phyloP scores from a whole-genome alignment of 805 yeast genomes.

The Torulaspora microellipsoides region DNA sequence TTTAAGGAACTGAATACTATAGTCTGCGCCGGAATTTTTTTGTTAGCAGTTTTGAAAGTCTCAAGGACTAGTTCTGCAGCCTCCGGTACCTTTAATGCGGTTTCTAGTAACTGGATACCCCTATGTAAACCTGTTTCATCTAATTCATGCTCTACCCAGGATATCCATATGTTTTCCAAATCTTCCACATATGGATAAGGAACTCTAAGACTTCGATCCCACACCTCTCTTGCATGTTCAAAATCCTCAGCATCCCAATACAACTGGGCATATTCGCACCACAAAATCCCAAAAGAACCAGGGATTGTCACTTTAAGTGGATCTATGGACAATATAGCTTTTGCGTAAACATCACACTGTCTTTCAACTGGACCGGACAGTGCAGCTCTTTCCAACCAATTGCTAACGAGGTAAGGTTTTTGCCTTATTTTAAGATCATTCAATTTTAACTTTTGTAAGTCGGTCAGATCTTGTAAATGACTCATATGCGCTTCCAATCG shows the following conservation, averaged over 20 bases:
- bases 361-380: constrained; percentile 40
- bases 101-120: constrained; percentile 40
- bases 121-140: constrained; percentile 44
- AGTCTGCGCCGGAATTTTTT: constrained; percentile 47
- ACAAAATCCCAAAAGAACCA: constrained; percentile 50
- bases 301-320: constrained; percentile 45
- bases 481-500: constrained; percentile 40
- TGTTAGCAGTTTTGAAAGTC: constrained; percentile 13
- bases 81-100: constrained; percentile 41
- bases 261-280: constrained; percentile 65
- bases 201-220: constrained; percentile 62
- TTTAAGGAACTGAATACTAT: constrained; percentile 55
- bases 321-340: constrained; percentile 62
- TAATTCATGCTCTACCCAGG: constrained; percentile 69
- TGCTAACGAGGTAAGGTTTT: constrained; percentile 53
- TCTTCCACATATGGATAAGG: constrained; percentile 62
- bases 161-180: constrained; percentile 61
- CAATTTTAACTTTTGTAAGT: constrained; percentile 51
- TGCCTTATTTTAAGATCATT: constrained; percentile 66
- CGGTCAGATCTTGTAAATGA: constrained; percentile 51
- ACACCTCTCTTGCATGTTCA: constrained; percentile 56
- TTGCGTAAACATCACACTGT: constrained; percentile 47
- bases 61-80: constrained; percentile 26
- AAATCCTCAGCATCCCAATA: constrained; percentile 55
- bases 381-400: constrained; percentile 63